phyloP scores from a whole-genome alignment of 2,329 filamentous ascomycete genomes.

The Sporothrix pseudoabietina region DNA sequence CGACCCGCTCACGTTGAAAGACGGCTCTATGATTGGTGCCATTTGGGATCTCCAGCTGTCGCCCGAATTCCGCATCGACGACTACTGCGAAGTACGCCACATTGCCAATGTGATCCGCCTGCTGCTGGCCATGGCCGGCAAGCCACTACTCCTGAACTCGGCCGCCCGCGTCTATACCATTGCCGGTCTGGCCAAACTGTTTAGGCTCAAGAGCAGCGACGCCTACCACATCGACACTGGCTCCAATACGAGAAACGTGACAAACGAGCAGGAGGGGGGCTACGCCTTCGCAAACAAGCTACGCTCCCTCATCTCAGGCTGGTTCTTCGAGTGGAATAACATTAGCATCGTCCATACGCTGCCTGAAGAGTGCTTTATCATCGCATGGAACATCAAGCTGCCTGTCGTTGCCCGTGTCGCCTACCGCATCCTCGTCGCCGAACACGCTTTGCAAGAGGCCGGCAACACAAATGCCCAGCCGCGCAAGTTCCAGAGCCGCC shows the following conservation, averaged over 20 bases:
- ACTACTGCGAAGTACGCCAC: constrained; percentile 68
- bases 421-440: constrained; percentile 64
- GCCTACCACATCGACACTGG: neutral
- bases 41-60: constrained; percentile 32
- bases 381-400: constrained; percentile 54
- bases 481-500: constrained; percentile 20
- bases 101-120: constrained; percentile 64
- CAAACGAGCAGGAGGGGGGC: neutral
- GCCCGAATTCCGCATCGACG: constrained; percentile 48
- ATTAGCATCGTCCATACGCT: constrained; percentile 63
- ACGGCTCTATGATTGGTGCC: neutral
- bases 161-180: constrained; percentile 68
- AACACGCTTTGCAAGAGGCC: constrained; percentile 56
- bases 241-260: neutral
- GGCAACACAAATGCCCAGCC: constrained; percentile 31
- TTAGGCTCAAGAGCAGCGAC: constrained; percentile 49
- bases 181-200: constrained; percentile 61
- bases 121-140: constrained; percentile 54
- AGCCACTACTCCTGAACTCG: constrained; percentile 61
- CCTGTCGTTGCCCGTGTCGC: constrained; percentile 50
- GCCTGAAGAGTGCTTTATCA: constrained; percentile 61
- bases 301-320: constrained; percentile 56
- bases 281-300: constrained; percentile 25
- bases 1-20: neutral
- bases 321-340: constrained; percentile 61